Base-by-base conservation (phyloP, 2,329 filamentous ascomycete genomes). In the Aspergillus neoniger region DNA sequence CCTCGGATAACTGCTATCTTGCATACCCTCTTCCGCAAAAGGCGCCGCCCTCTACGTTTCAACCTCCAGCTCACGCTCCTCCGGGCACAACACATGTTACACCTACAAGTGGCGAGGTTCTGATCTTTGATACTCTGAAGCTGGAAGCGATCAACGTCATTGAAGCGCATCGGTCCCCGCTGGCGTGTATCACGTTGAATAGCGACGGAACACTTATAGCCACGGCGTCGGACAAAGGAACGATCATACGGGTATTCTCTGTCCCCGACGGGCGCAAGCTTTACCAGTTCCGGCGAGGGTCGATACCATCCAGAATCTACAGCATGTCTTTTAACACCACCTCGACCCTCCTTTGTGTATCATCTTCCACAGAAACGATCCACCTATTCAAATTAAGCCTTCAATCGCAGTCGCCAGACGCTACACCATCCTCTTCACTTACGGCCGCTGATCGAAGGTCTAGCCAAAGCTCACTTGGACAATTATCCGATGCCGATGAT, bases 291-390 rank as follows among this genome's bases (percentile, higher is more conserved):
- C 87, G 95, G 61, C 88, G 95, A 65, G 95, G 95, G 47, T 97
- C 94, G 2, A 97, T 97, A 77, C 95, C 95, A 0, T 93, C 93
- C 1, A 90, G 91, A 43, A 99, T 99, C 68, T 97, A 93, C 79
- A 96, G 92, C 85, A 97, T 99, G 92, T 96, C 93, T 1, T 99
- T 99, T 80, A 99, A 99, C 76, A 88, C 92, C 53, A 92, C 91
- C 61, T 96, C 93, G 2, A 96, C 93, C 1, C 82, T 99, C 10
- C 85, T 99, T 38, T 97, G 93, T 71, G 93, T 99, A 43, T 98
- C 95, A 5, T 98, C 94, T 3, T 93, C 92, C 1, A 96, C 93
- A 0, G 95, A 99, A 71, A 99, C 95, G 0, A 89, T 99, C 9
- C 95, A 99, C 74, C 92, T 99, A 55, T 99, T 99, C 81, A 91